phyloP scores from a whole-genome alignment of 164 flowering plant genomes.

The Vitis amurensis region DNA sequence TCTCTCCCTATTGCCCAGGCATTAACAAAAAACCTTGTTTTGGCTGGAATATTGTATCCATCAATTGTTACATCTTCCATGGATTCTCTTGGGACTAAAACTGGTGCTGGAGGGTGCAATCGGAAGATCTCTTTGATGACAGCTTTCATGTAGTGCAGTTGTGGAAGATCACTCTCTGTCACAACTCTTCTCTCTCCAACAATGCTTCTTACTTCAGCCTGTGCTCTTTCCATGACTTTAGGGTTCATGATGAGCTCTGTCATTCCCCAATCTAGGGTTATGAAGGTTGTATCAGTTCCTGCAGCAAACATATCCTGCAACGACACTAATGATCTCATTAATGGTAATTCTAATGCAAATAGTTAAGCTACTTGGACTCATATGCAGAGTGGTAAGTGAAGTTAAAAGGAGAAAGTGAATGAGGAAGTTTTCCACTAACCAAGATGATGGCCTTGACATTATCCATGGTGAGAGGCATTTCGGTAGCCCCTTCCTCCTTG shows the following conservation, averaged over 20 bases:
- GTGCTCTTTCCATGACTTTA: slow-evolving; percentile 35
- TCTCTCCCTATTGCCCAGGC: slow-evolving; percentile 61
- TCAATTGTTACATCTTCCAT: slow-evolving; percentile 33
- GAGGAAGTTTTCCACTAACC: slow-evolving; percentile 28
- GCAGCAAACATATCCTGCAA: slow-evolving; percentile 66
- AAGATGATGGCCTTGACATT: slow-evolving; percentile 54
- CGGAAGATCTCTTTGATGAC: slow-evolving; percentile 55
- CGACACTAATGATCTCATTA: not conserved
- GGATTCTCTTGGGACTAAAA: slow-evolving; percentile 54
- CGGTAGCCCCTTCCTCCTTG: slow-evolving; percentile 26
- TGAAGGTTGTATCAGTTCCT: slow-evolving; percentile 60
- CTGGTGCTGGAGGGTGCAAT: slow-evolving; percentile 53
- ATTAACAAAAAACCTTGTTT: slow-evolving; percentile 46
- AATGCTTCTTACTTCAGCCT: slow-evolving; percentile 41
- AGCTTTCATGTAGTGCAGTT: slow-evolving; percentile 43
- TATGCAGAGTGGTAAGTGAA: not conserved
- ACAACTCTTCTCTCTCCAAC: slow-evolving; percentile 34
- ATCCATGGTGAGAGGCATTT: slow-evolving; percentile 44
- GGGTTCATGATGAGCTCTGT: slow-evolving; percentile 58
- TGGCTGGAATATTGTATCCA: slow-evolving; percentile 45
- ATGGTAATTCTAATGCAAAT: not conserved
- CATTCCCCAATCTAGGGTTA: slow-evolving; percentile 58
- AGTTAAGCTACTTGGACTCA: not conserved
- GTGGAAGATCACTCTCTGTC: slow-evolving; percentile 35
- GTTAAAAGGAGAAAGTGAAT: too few species aligned